phyloP scores from a whole-genome alignment of 2,329 filamentous ascomycete species.

The Bipolaris zeicola region DNA sequence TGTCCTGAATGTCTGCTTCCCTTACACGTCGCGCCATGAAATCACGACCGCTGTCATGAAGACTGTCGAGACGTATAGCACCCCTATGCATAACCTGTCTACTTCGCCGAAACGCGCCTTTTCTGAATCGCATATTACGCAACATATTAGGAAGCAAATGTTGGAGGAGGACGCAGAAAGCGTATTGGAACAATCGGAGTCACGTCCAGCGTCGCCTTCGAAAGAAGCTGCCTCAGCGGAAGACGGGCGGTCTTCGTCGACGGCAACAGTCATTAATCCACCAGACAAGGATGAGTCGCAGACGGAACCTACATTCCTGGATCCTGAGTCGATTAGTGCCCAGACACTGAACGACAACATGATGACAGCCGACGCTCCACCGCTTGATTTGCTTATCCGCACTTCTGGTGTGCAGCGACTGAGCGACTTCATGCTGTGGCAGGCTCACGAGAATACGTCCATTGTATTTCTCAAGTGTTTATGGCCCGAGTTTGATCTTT shows the following conservation, averaged over 20 bases:
- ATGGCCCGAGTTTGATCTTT: slow-evolving; percentile 96
- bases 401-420: slow-evolving; percentile 92
- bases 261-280: slow-evolving; percentile 46
- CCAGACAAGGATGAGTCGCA: slow-evolving; percentile 41
- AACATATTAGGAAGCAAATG: slow-evolving; percentile 71
- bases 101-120: slow-evolving; percentile 69
- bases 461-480: slow-evolving; percentile 90
- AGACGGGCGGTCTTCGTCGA: slow-evolving; percentile 42
- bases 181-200: slow-evolving; percentile 31
- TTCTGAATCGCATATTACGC: slow-evolving; percentile 83
- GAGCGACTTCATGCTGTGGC: slow-evolving; percentile 99
- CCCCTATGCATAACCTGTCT: slow-evolving; percentile 63
- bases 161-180: slow-evolving; percentile 49
- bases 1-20: slow-evolving; percentile 93
- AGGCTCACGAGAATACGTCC: slow-evolving; percentile 89
- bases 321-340: slow-evolving; percentile 85
- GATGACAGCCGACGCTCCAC: slow-evolving; percentile 84
- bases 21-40: slow-evolving; percentile 94
- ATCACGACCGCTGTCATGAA: slow-evolving; percentile 88
- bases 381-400: slow-evolving; percentile 86
- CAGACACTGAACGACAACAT: slow-evolving; percentile 84
- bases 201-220: slow-evolving; percentile 44
- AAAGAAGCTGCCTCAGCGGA: slow-evolving; percentile 41
- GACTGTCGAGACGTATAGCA: slow-evolving; percentile 85
- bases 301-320: slow-evolving; percentile 54